A percentile compares a stretch with the other conserved stretches of the same genome.
phyloP scores from a whole-genome alignment of 306 rosid genomes.

The Trifolium pratense region DNA sequence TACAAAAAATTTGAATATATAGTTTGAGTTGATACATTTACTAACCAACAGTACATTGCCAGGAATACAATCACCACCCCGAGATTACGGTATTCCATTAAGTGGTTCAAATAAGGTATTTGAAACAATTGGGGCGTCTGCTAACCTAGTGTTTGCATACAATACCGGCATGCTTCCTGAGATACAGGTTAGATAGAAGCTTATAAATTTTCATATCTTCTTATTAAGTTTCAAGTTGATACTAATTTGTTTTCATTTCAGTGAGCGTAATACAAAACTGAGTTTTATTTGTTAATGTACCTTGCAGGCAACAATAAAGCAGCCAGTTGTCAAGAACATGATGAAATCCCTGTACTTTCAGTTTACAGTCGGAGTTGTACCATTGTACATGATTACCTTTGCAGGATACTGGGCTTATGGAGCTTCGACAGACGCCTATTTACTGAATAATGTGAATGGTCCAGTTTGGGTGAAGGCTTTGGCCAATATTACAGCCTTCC shows the following conservation, averaged over 20 bases:
- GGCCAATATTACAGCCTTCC: slow-evolving; percentile 79
- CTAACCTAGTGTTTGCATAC: slow-evolving; percentile 88
- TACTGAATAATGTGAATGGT: slow-evolving; percentile 75
- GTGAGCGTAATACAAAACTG: slow-evolving; percentile 5
- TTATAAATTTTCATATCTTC: slow-evolving; percentile 7
- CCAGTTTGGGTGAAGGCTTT: slow-evolving; percentile 76
- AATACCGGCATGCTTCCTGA: slow-evolving; percentile 99
- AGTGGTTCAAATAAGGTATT: slow-evolving; percentile 56
- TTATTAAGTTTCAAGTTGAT: not conserved
- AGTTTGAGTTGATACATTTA: slow-evolving; percentile 14
- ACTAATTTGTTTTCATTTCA: not conserved
- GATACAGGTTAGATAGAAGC: slow-evolving; percentile 70
- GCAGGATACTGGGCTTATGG: slow-evolving; percentile 97
- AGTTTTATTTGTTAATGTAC: slow-evolving; percentile 27
- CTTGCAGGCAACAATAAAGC: slow-evolving; percentile 86
- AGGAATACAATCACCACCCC: slow-evolving; percentile 71
- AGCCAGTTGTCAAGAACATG: slow-evolving; percentile 90
- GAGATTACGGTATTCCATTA: slow-evolving; percentile 75
- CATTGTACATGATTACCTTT: slow-evolving; percentile 72
- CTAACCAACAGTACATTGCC: slow-evolving; percentile 33
- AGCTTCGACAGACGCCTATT: slow-evolving; percentile 63
- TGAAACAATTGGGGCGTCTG: slow-evolving; percentile 77
- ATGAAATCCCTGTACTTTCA: slow-evolving; percentile 85
- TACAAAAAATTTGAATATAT: not conserved
- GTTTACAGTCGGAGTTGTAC: slow-evolving; percentile 77